Base-by-base conservation (phyloP, 768 basidiomycete species). In the Lactifluus subvellereus region DNA sequence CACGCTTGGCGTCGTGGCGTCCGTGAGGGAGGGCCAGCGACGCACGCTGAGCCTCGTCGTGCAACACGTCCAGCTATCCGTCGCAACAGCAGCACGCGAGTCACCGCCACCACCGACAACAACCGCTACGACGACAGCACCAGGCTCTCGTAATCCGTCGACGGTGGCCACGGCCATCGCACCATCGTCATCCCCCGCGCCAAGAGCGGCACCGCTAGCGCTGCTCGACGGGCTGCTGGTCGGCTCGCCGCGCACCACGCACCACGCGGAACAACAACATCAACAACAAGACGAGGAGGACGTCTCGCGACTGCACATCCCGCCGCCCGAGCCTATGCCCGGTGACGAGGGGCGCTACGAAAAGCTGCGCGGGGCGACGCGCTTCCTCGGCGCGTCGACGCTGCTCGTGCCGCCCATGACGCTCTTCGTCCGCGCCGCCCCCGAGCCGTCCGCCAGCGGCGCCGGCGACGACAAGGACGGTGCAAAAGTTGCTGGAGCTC, bases 31-130 rank as follows among this genome's bases (percentile, higher is more conserved):
- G 38, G 72, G 72, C 27, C 70, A 69, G 38, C 71, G 76, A 51
- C 79, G 85, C 27, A 70, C 76, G 6, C 66, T 86, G 32, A 72
- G 73, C 13, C 72, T 91, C 32, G 86, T 79, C 18, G 78, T 91
- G 7, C 91, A 93, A 68, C 87, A 88, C 67, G 73, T 89, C 14
- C 78, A 80, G 49, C 78, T 80, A 20, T 76, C 72, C 7, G 65
- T 68, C 6, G 64, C 72, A 49, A 59, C 72, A 2, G 6, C 27
- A n/a, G 20, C 45, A 18, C 33, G 20, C 0, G 51, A 30, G 14
- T 43, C 6, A 35, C n/a, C 50, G 7, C 20, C 32, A 13, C 20
- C 16, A 14, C 47, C 35, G 13, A 22, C 22, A 43, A 4, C 38
- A 6, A 7, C 27, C 3, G 14, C 48, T 1, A 35, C 55, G 30